phyloP scores from a whole-genome alignment of 257 asterid genomes.

The Henckelia pumila region DNA sequence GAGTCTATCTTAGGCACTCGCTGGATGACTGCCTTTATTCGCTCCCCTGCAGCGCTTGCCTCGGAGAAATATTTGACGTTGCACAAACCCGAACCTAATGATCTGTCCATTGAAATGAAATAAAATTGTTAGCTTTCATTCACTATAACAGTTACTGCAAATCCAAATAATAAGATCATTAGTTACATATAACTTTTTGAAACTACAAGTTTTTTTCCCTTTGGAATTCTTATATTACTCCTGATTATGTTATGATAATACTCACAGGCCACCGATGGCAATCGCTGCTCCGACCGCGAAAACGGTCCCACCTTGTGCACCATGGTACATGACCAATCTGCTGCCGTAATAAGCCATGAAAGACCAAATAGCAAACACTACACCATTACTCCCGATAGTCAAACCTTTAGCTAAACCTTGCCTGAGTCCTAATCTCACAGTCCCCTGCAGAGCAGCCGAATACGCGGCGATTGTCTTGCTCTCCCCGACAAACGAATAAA shows the following conservation, averaged over 20 bases:
- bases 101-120: constrained; percentile 34
- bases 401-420: constrained; percentile 93
- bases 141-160: too few species aligned
- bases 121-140: neutral
- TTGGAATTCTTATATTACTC: too few species aligned
- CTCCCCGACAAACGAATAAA: constrained; percentile 84
- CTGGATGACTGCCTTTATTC: constrained; percentile 57
- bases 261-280: constrained; percentile 91
- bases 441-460: constrained; percentile 70
- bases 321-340: constrained; percentile 77
- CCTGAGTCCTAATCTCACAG: constrained; percentile 57
- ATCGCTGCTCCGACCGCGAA: constrained; percentile 84
- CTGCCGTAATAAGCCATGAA: constrained; percentile 84
- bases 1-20: constrained; percentile 81
- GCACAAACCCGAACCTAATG: constrained; percentile 81
- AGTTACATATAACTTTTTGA: too few species aligned
- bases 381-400: constrained; percentile 82
- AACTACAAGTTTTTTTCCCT: too few species aligned
- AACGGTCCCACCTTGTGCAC: constrained; percentile 74
- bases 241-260: neutral
- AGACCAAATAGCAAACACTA: constrained; percentile 81
- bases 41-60: constrained; percentile 76
- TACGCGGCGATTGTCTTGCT: constrained; percentile 45
- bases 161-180: too few species aligned
- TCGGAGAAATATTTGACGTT: constrained; percentile 70